These are phyloP conservation scores for Diaporthe velutina DNA, from an alignment of 2,329 filamentous ascomycete species.

Conservation along the genomic window DNA sequence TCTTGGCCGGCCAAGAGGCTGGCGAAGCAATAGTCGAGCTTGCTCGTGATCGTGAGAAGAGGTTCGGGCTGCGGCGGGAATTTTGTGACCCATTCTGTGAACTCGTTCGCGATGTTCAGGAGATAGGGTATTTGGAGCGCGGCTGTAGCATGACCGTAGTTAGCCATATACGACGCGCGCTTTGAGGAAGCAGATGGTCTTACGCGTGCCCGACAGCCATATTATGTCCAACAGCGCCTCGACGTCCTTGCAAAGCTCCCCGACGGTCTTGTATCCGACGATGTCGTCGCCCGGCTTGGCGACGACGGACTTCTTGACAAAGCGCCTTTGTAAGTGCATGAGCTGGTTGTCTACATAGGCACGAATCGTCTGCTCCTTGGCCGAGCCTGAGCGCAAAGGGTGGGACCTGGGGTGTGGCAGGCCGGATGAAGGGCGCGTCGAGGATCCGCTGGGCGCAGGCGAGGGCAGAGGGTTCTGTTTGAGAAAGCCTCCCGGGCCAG, in stretches of 20 bases:
- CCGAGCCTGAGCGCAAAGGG: constrained; percentile 67
- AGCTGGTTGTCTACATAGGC: constrained; percentile 68
- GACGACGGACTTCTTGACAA: constrained; percentile 69
- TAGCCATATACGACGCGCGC: neutral
- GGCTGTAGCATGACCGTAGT: constrained; percentile 59
- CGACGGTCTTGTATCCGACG: constrained; percentile 70
- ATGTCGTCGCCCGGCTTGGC: constrained; percentile 61
- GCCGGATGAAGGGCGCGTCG: constrained; percentile 52
- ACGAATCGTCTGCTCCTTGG: constrained; percentile 71
- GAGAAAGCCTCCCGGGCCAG: constrained; percentile 65
- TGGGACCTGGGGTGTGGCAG: constrained; percentile 69
- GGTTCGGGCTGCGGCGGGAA: constrained; percentile 78
- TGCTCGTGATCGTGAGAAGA: constrained; percentile 79
- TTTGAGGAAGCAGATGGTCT: constrained; percentile 47
- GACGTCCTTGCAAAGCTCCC: constrained; percentile 79
- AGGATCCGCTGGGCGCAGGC: constrained; percentile 65
- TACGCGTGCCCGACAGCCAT: constrained; percentile 90
- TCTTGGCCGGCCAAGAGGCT: constrained; percentile 79
- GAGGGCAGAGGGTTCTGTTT: constrained; percentile 60
- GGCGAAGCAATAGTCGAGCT: constrained; percentile 87
- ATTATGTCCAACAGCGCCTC: constrained; percentile 82
- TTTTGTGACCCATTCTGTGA: constrained; percentile 78
- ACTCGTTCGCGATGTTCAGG: constrained; percentile 80
- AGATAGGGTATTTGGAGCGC: constrained; percentile 87
- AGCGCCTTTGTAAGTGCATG: constrained; percentile 67